phyloP scores from a whole-genome alignment of 768 basidiomycete species.

The Favolaschia claudopus region DNA sequence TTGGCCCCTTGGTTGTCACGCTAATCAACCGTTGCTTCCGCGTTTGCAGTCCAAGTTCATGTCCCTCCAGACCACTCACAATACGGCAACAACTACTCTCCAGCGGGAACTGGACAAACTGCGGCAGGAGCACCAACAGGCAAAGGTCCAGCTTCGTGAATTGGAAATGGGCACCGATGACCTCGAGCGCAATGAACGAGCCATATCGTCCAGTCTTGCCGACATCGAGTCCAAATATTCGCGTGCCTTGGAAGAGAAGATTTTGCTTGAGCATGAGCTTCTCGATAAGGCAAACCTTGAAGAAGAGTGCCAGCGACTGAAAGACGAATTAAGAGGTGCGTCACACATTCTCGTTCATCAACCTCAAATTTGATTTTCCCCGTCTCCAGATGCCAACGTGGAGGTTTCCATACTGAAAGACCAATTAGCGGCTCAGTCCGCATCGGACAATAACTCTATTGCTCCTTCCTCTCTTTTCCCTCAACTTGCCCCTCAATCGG shows the following conservation, averaged over 20 bases:
- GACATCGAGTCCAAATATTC: constrained; percentile 91
- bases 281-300: constrained; percentile 90
- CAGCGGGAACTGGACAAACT: constrained; percentile 90
- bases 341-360: constrained; percentile 1
- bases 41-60: constrained; percentile 76
- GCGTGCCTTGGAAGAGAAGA: constrained; percentile 93
- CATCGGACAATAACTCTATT: constrained; percentile 38
- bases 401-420: constrained; percentile 87
- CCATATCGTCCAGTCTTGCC: constrained; percentile 81
- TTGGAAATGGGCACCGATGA: constrained; percentile 99
- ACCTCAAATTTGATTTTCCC: constrained; percentile 7
- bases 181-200: constrained; percentile 92
- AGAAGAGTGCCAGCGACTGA: constrained; percentile 89
- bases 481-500: constrained; percentile 43
- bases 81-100: constrained; percentile 88
- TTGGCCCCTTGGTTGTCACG: neutral
- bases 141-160: constrained; percentile 81
- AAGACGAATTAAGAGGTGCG: constrained; percentile 91
- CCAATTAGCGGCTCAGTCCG: constrained; percentile 55
- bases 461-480: constrained; percentile 40
- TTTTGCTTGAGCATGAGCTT: constrained; percentile 94
- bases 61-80: constrained; percentile 88
- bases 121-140: constrained; percentile 73
- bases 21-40: constrained; percentile 14
- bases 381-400: constrained; percentile 74